These are phyloP conservation scores for Phytophthora palmivora DNA, from an alignment of 352 stramenopile species.

Conservation along the genomic window DNA sequence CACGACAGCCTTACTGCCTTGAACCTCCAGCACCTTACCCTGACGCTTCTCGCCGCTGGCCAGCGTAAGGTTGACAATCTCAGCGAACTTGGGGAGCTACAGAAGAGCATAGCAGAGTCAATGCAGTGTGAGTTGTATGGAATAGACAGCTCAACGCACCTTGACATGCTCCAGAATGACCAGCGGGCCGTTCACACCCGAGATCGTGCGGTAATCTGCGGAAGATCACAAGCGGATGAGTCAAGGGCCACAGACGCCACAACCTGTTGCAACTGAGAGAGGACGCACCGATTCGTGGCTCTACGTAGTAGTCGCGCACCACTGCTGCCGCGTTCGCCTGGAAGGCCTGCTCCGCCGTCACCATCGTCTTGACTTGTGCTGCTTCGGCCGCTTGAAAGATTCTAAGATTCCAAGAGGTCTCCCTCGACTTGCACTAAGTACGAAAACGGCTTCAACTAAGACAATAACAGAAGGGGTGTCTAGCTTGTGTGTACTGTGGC, in stretches of 20 bases:
- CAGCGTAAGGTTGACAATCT: constrained; percentile 99
- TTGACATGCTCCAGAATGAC: constrained; percentile 99
- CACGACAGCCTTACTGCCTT: constrained; percentile 95
- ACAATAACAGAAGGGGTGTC: no score
- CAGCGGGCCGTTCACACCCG: constrained; percentile 98
- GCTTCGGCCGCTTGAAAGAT: constrained; percentile 31
- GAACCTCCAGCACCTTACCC: constrained; percentile 96
- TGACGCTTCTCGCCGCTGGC: constrained; percentile 95
- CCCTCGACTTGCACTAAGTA: constrained; percentile 22
- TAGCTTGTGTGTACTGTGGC: constrained; percentile 34
- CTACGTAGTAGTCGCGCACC: constrained; percentile 88
- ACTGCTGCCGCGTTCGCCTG: constrained; percentile 78
- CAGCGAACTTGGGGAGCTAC: constrained; percentile 96
- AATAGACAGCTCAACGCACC: constrained; percentile 46
- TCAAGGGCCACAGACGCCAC: background rate
- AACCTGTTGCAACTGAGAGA: background rate
- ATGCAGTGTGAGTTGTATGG: background rate
- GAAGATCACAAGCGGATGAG: constrained; percentile 24
- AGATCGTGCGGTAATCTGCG: constrained; percentile 98
- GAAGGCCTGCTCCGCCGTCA: constrained; percentile 76
- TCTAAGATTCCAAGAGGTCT: constrained; percentile 27
- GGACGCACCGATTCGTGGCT: constrained; percentile 78
- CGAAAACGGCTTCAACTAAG: constrained; percentile 33
- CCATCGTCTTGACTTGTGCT: constrained; percentile 48
- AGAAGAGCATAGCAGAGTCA: constrained; percentile 7